Evolutionary conservation across 108 stramenopile species (phyloP), one percentile per base, ranked within the genome.

Genomic region (Hondaea fermentalgiana): DNA sequence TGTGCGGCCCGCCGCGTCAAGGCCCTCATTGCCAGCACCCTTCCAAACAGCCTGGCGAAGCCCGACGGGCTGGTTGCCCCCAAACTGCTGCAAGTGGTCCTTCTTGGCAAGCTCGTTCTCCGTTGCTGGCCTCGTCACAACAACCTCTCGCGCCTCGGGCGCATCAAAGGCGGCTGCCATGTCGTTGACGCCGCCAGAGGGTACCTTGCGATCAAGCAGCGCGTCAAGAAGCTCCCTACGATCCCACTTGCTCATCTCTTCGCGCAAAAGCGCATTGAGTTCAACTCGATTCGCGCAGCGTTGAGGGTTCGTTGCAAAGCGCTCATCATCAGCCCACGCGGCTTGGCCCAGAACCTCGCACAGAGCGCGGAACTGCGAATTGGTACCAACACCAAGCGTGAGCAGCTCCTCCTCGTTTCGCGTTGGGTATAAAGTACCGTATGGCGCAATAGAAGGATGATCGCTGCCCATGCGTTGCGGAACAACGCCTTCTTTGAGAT

Each of bases 401-500:
- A 83, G 6, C 14, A 83, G 51, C 28, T 83, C 76, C 23, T 83
- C 17, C 45, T 47, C 25, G 49, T 83, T 35, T 35, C 49, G 12
- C 16, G 49, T 83, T 1, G 19, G 16, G 76, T 53, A 83, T 45
- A 83, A 17, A 12, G 76, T 83, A 6, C 76, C 76, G 51, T 83
- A 83, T 23, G 76, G 76, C 49, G 51, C 45, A 35, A 83, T 83
- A 12, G 76, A 53, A 12, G 76, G 76, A 3, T 83, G 76, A 35
- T 83, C 76, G 76, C 76, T 83, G 1, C 76, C 76, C 5, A 83
- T 83, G 51, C 76, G 76, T 35, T 83, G 45, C 12, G 76, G 76
- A 4, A 83, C 28, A 17, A 53, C 76, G 19, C 76, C 76, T 83
- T 83, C 76, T 35, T 83, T 83, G 49, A 83, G 51, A 3, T 53